These are phyloP conservation scores for Suaeda aralocaspica DNA, from an alignment of 148 eudicot species.

Conservation along the genomic window DNA sequence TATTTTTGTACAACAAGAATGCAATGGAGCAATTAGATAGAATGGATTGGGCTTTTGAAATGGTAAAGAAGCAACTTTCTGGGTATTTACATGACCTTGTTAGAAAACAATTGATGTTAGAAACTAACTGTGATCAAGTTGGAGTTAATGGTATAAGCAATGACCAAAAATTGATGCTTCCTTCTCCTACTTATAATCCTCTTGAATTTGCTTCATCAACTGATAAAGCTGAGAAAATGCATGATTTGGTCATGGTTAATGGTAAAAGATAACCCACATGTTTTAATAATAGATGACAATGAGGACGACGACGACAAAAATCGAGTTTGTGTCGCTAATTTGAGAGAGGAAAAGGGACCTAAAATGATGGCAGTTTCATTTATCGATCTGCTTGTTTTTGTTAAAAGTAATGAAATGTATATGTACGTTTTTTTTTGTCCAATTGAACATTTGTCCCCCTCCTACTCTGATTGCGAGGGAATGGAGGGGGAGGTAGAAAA, in stretches of 20 bases:
- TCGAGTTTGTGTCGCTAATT: too few relatives aligned
- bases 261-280: background rate
- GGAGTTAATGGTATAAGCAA: background rate
- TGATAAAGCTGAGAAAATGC: background rate
- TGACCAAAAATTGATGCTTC: conserved; percentile 4
- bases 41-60: conserved; percentile 67
- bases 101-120: conserved; percentile 53
- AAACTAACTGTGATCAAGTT: conserved; percentile 17
- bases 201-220: background rate
- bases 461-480: too few relatives aligned
- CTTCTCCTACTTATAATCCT: conserved; percentile 6
- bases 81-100: conserved; percentile 58
- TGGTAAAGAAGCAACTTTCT: conserved; percentile 60
- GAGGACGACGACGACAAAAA: background rate
- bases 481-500: too few relatives aligned
- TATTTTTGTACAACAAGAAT: conserved; percentile 76
- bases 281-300: too few relatives aligned
- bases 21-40: conserved; percentile 72
- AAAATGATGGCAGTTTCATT: too few relatives aligned
- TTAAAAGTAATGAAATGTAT: too few relatives aligned
- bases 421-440: too few relatives aligned
- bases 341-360: too few relatives aligned
- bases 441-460: too few relatives aligned
- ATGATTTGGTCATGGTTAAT: conserved; percentile 4
- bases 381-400: too few relatives aligned